Conservation (phyloP, 2,329 filamentous ascomycete species). For the Epichloe festucae region DNA sequence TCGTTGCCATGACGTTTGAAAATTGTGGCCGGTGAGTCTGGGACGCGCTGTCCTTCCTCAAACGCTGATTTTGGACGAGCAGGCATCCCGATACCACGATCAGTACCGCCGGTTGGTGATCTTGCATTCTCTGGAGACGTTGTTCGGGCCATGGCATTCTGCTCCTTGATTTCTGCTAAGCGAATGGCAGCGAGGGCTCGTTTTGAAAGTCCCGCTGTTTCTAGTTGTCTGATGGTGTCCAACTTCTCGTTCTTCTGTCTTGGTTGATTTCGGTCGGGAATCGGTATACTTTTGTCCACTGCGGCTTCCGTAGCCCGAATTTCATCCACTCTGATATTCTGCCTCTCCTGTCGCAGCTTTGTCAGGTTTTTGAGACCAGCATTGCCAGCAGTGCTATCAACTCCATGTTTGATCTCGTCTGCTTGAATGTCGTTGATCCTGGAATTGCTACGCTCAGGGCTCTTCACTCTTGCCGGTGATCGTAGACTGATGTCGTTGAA, state of each 20-base stretch:
- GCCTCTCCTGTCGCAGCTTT: neutral
- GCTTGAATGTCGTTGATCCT: slow-evolving; percentile 32
- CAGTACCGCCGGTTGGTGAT: slow-evolving; percentile 15
- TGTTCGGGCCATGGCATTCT: slow-evolving; percentile 32
- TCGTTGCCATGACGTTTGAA: slow-evolving; percentile 17
- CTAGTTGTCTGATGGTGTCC: slow-evolving; percentile 34
- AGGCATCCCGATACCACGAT: slow-evolving; percentile 10
- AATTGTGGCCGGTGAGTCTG: slow-evolving; percentile 28
- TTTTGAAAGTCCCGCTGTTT: slow-evolving; percentile 31
- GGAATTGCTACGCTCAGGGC: slow-evolving; percentile 24
- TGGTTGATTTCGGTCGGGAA: slow-evolving; percentile 16
- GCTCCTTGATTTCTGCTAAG: slow-evolving; percentile 39
- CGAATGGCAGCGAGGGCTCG: slow-evolving; percentile 34
- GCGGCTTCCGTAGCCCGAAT: slow-evolving; percentile 21
- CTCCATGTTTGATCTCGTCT: slow-evolving; percentile 25
- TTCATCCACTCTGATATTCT: slow-evolving; percentile 16
- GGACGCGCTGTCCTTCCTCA: slow-evolving; percentile 13
- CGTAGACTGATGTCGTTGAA: slow-evolving; percentile 19
- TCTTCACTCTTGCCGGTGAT: slow-evolving; percentile 15
- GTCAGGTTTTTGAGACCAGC: neutral
- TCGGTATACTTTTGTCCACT: slow-evolving; percentile 19
- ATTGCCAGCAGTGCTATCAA: slow-evolving; percentile 10
- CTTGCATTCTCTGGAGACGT: slow-evolving; percentile 27
- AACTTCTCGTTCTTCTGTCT: slow-evolving; percentile 30
- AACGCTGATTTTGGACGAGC: slow-evolving; percentile 5